Evolutionary conservation across 2,329 filamentous ascomycete species (phyloP).

Genomic region (Bipolaris victoriae): DNA sequence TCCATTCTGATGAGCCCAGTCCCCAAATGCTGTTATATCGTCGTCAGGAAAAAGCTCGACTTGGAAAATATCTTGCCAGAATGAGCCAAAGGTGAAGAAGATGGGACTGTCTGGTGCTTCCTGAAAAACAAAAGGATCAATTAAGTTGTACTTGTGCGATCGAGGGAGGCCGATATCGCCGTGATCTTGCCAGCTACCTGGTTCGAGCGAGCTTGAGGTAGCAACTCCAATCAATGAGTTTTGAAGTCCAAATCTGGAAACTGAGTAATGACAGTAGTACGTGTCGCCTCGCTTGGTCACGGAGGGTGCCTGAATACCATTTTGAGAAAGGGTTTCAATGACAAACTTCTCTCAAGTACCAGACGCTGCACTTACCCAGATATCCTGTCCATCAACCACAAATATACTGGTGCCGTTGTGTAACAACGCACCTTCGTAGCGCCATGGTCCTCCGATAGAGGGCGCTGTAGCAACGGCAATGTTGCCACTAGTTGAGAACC

Average conservation of each 20-base stretch:
- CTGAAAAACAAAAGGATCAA: constrained; percentile 58
- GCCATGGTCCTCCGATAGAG: constrained; percentile 56
- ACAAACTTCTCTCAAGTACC: background rate
- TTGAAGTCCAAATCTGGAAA: constrained; percentile 65
- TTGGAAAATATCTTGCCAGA: constrained; percentile 70
- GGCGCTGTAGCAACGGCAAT: constrained; percentile 56
- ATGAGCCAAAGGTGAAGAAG: constrained; percentile 68
- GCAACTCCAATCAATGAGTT: constrained; percentile 65
- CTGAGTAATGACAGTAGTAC: constrained; percentile 68
- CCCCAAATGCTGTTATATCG: constrained; percentile 15
- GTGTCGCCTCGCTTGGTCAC: constrained; percentile 59
- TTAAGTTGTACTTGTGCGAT: constrained; percentile 51
- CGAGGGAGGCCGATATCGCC: constrained; percentile 54
- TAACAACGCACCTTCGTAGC: constrained; percentile 52
- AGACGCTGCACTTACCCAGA: constrained; percentile 51
- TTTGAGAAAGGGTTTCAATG: background rate
- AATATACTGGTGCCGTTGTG: constrained; percentile 51
- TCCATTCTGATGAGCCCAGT: constrained; percentile 4
- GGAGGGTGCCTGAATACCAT: constrained; percentile 63
- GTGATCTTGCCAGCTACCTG: constrained; percentile 65
- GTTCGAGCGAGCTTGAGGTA: constrained; percentile 55
- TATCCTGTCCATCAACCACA: constrained; percentile 51
- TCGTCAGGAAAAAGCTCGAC: constrained; percentile 51
- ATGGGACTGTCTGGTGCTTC: constrained; percentile 38
- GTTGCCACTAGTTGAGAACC: constrained; percentile 57